phyloP scores from a whole-genome alignment of 2,329 filamentous ascomycete genomes.

The Trichophyton schoenleinii region DNA sequence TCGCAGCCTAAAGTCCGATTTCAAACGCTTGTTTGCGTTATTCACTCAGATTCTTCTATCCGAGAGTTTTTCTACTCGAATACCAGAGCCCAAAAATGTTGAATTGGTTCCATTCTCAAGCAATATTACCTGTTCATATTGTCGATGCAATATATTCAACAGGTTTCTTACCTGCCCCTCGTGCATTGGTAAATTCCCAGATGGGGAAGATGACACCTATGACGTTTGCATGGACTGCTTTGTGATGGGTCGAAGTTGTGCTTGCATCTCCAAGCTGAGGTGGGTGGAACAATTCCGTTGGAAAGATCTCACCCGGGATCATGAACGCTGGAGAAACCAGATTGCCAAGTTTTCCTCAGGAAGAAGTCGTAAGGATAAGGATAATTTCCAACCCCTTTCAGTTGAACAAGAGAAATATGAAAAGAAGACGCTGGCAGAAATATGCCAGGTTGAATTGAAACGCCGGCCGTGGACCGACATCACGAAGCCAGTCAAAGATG shows the following conservation, averaged over 20 bases:
- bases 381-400: constrained; percentile 45
- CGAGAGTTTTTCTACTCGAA: constrained; percentile 64
- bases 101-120: constrained; percentile 76
- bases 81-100: constrained; percentile 51
- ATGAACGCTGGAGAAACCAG: constrained; percentile 70
- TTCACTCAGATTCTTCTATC: constrained; percentile 70
- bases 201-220: constrained; percentile 71
- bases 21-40: constrained; percentile 63
- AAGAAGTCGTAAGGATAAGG: constrained; percentile 43
- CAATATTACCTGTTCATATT: constrained; percentile 91
- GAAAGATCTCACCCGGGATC: constrained; percentile 61
- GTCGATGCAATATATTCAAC: constrained; percentile 93
- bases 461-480: constrained; percentile 72
- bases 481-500: constrained; percentile 42
- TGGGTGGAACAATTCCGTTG: constrained; percentile 94
- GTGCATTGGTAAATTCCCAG: constrained; percentile 56
- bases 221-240: constrained; percentile 98
- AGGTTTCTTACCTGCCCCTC: constrained; percentile 83
- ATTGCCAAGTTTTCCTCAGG: constrained; percentile 60
- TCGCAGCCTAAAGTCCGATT: constrained; percentile 67
- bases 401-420: constrained; percentile 53
- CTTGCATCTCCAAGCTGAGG: constrained; percentile 67
- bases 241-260: constrained; percentile 88
- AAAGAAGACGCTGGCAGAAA: constrained; percentile 73
- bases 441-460: constrained; percentile 83